Evolutionary conservation across 768 basidiomycete genomes (phyloP), one percentile per base, ranked within the genome.

Genomic region (Ramaria rubella): DNA sequence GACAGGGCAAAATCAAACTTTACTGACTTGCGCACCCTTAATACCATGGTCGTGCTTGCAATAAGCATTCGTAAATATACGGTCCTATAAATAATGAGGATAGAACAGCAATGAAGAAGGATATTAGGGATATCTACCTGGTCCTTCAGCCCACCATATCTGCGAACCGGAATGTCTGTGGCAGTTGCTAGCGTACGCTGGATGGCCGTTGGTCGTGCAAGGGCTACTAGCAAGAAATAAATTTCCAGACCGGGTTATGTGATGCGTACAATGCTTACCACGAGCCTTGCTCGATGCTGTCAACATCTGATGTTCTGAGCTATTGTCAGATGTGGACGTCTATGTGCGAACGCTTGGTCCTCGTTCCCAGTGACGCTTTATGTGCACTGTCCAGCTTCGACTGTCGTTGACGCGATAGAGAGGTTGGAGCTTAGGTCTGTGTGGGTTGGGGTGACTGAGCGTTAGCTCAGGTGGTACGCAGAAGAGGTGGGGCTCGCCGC

Each of bases 121-220:
- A 23, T 43, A 30, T 12, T 17, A 15, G 43, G 27, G 27, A 30
- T 30, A 54, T 17, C 9, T 38, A 54, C 52, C 66, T 94, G 90
- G 74, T 98, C 95, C 70, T 88, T 93, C 60, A 98, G 76, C 0
- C 94, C 94, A 24, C 95, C 95, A 66, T 97, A 95, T 59, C 82
- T 82, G 61, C 93, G 79, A 19, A 94, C 89, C 29, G 94, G 94
- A n/a, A 90, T 76, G 66, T 90, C 85, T 34, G 83, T 79, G 31
- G 85, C 83, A 7, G 90, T 91, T 44, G 90, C 91, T 61, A 93
- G 59, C 1, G 56, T 30, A 14, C 61, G 55, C n/a, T 42, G 56
- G 17, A 49, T 36, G 5, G 43, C 11, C n/a, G 36, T 58, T 21
- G 55, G 24, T 6, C 29, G 26, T 21, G 23, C 5, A 4, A 56